A percentile compares a stretch with the other conserved stretches of the same genome.
phyloP scores from a whole-genome alignment of 768 basidiomycete genomes.

The Termitomyces sp. region DNA sequence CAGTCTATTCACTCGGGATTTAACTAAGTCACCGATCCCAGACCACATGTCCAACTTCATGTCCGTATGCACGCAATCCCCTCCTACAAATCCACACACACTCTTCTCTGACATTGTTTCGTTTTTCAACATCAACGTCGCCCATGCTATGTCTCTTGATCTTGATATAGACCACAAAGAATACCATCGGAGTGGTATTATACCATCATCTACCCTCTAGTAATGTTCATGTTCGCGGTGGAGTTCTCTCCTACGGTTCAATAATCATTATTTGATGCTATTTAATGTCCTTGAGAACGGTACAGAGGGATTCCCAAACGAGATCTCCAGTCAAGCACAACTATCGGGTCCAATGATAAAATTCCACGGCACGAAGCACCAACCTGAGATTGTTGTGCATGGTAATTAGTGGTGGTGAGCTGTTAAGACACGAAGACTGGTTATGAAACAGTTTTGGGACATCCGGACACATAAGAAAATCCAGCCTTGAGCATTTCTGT shows the following conservation, averaged over 20 bases:
- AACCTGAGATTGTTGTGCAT: too few relatives aligned
- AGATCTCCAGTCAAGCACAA: neutral
- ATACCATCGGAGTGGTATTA: neutral
- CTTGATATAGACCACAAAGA: neutral
- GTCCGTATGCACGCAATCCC: neutral
- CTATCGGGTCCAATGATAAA: too few relatives aligned
- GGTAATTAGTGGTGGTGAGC: too few relatives aligned
- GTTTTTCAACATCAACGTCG: neutral
- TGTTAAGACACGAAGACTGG: too few relatives aligned
- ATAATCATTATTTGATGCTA: neutral
- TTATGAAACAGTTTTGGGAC: too few relatives aligned
- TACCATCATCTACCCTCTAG: neutral
- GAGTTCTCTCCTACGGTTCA: neutral
- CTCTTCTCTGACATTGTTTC: neutral
- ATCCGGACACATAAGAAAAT: too few relatives aligned
- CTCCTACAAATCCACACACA: neutral
- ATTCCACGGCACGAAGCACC: too few relatives aligned
- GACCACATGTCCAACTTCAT: neutral
- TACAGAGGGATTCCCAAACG: neutral
- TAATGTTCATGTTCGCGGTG: neutral
- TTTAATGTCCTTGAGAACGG: neutral
- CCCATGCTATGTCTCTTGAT: neutral
- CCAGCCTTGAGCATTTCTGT: too few relatives aligned
- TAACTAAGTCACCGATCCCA: neutral
- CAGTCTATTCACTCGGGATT: slow-evolving; percentile 34